Evolutionary conservation across 331 rosid genomes (phyloP), one percentile per base, ranked within the genome.

Genomic region (Prunus yedoensis): DNA sequence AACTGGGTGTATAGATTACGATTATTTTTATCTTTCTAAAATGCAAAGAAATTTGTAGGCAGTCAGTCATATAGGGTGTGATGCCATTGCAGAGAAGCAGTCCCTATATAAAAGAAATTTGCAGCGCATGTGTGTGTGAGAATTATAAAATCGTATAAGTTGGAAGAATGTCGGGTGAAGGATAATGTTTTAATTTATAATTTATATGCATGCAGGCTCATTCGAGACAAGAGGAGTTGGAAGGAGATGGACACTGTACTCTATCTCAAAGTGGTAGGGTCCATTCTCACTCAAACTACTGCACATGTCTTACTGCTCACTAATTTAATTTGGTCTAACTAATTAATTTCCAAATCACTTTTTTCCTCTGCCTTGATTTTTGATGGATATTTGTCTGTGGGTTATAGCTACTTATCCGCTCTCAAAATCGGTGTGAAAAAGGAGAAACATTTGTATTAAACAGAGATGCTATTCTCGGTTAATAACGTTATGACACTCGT

Each of bases 221-320:
- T 75, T 73, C 28, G 81, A 68, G 81, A 75, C 73, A 66, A 41
- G 21, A 75, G 67, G 78, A 76, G 85, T 85, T 81, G 86, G 86
- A 84, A 77, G 74, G 49, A 73, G 78, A 49, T 60, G 80, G 76
- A 59, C 15, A 47, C 50, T 71, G 70, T 67, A 79, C 80, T 53
- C 38, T 68, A n/a, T 81, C 81, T 18, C 66, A 7, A 69, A 62
- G 77, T 52, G 86, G 88, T 85, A 74, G 91, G 89, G 77, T 70
- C 88, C 76, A 8, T 80, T 82, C 58, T 66, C 46, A 32, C 75
- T 68, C 67, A 51, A 47, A 69, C 8, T 6, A 60, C 20, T 76
- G 71, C 51, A 30, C 15, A 62, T 50, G 70, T 63, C 63, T n/a
- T 30, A 12, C 14, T 32, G 41, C 4, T 12, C 62, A 77, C 30